phyloP scores from a whole-genome alignment of 2,329 filamentous ascomycete species.

The Hawksworthiomyces lignivorus region DNA sequence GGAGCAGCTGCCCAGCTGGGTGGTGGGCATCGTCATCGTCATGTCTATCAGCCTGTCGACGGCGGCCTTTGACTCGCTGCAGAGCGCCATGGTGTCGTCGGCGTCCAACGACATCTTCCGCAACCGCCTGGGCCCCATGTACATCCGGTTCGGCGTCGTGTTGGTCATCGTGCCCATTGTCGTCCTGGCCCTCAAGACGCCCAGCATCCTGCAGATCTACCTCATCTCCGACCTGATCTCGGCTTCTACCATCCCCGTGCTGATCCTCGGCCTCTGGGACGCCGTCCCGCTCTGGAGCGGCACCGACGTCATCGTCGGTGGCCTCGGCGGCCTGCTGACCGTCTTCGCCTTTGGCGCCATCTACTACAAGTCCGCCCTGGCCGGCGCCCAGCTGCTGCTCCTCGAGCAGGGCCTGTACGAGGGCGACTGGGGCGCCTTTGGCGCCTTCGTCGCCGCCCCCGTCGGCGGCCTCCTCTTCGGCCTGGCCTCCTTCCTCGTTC shows the following conservation, averaged over 20 bases:
- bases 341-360: slow-evolving; percentile 76
- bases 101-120: slow-evolving; percentile 79
- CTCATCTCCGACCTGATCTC: slow-evolving; percentile 75
- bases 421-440: slow-evolving; percentile 74
- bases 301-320: slow-evolving; percentile 71
- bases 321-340: slow-evolving; percentile 67
- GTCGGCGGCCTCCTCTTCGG: slow-evolving; percentile 68
- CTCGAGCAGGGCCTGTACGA: slow-evolving; percentile 67
- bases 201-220: slow-evolving; percentile 72
- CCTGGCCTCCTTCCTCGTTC: slow-evolving; percentile 50
- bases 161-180: slow-evolving; percentile 67
- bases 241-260: slow-evolving; percentile 65
- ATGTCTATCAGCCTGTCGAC: slow-evolving; percentile 73
- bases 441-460: slow-evolving; percentile 73
- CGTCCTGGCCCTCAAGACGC: slow-evolving; percentile 64
- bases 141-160: slow-evolving; percentile 61
- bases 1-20: slow-evolving; percentile 65
- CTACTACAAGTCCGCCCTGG: slow-evolving; percentile 61
- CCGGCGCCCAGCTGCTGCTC: slow-evolving; percentile 61
- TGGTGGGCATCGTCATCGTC: slow-evolving; percentile 72
- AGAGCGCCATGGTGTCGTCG: slow-evolving; percentile 74
- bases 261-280: slow-evolving; percentile 64
- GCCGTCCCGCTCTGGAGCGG: slow-evolving; percentile 66
- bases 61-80: slow-evolving; percentile 71
- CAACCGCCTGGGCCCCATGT: slow-evolving; percentile 70